phyloP scores from a whole-genome alignment of 768 basidiomycete species.

The Crucibulum laeve region DNA sequence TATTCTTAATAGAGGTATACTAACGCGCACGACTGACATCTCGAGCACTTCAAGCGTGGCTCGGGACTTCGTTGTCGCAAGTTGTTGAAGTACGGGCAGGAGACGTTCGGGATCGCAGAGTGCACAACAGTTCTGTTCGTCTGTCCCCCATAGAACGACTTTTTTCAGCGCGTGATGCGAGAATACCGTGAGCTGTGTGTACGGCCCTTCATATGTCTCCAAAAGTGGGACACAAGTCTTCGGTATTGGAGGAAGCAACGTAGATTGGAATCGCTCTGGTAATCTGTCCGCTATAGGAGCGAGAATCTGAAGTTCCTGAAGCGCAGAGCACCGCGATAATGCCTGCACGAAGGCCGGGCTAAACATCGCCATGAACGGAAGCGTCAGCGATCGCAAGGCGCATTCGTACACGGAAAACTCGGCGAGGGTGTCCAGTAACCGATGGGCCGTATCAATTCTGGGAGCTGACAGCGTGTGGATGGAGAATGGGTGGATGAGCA shows the following conservation, averaged over 20 bases:
- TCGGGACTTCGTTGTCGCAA: too few relatives aligned
- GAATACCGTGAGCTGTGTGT: slow-evolving; percentile 17
- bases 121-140: too few relatives aligned
- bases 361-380: slow-evolving; percentile 21
- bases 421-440: slow-evolving; percentile 19
- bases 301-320: slow-evolving; percentile 26
- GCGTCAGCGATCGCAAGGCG: slow-evolving; percentile 14
- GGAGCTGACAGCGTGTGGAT: slow-evolving; percentile 26
- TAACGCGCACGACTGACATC: too few relatives aligned
- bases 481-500: slow-evolving; percentile 21
- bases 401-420: slow-evolving; percentile 5
- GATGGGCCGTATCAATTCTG: slow-evolving; percentile 23
- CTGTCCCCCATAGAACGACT: slow-evolving; percentile 22
- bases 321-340: slow-evolving; percentile 20
- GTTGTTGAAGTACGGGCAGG: too few relatives aligned
- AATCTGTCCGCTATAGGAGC: slow-evolving; percentile 19
- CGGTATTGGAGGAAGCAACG: slow-evolving; percentile 11
- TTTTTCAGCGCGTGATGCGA: slow-evolving; percentile 17
- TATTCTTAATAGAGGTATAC: too few relatives aligned
- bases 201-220: slow-evolving; percentile 23
- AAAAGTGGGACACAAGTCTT: slow-evolving; percentile 16
- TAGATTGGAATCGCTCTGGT: slow-evolving; percentile 8
- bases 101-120: too few relatives aligned
- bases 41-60: too few relatives aligned
- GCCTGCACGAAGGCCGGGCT: slow-evolving; percentile 19